Evolutionary conservation across 306 rosid species (phyloP).

Genomic region (Gleditsia sinensis): DNA sequence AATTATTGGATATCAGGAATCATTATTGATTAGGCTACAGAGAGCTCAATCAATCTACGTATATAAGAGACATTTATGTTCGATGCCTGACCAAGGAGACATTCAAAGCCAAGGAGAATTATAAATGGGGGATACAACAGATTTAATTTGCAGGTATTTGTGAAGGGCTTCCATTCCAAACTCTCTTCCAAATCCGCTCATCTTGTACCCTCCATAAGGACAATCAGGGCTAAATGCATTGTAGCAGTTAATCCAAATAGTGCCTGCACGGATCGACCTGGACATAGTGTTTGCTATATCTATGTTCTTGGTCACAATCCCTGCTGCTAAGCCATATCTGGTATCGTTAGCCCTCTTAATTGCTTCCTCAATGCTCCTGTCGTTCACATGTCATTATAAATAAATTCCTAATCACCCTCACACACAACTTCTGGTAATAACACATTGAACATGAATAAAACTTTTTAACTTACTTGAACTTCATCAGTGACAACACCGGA

Average conservation of each 20-base stretch:
- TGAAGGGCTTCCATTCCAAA: conserved; percentile 59
- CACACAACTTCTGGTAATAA: not conserved
- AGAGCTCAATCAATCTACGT: too few species aligned
- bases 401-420: too few species aligned
- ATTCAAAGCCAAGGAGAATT: conserved; percentile 82
- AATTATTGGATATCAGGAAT: too few species aligned
- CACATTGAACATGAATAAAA: too few species aligned
- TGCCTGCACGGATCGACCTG: conserved; percentile 71
- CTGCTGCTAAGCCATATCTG: conserved; percentile 80
- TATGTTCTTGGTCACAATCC: conserved; percentile 65
- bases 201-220: conserved; percentile 77
- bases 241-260: conserved; percentile 77
- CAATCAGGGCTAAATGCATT: conserved; percentile 42
- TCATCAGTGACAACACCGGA: conserved; percentile 62
- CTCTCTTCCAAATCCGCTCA: conserved; percentile 82
- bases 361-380: conserved; percentile 78
- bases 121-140: conserved; percentile 68
- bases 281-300: conserved; percentile 72
- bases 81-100: too few species aligned
- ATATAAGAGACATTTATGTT: too few species aligned
- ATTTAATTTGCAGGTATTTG: conserved; percentile 68
- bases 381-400: not conserved
- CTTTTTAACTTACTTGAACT: conserved; percentile 78
- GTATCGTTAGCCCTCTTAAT: conserved; percentile 68
- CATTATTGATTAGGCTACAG: too few species aligned